phyloP scores from a whole-genome alignment of 2,329 filamentous ascomycete species.

The Plectosphaerella sp. region DNA sequence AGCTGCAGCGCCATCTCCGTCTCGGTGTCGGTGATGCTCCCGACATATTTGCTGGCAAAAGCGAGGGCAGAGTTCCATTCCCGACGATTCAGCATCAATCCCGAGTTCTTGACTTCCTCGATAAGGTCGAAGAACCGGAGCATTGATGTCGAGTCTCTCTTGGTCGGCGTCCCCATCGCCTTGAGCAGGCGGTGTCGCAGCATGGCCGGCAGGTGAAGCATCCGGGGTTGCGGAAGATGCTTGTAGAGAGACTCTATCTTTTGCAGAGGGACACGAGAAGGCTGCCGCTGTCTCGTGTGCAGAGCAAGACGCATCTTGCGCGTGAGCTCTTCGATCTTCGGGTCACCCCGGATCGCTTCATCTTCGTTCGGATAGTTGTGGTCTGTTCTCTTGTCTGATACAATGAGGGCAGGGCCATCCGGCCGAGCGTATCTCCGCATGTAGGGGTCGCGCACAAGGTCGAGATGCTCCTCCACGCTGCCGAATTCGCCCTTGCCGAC shows the following conservation, averaged over 20 bases:
- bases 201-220: conserved; percentile 41
- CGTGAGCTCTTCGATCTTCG: conserved; percentile 29
- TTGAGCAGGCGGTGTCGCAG: conserved; percentile 62
- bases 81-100: conserved; percentile 58
- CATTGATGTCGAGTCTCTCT: conserved; percentile 59
- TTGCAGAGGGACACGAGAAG: conserved; percentile 32
- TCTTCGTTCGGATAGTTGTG: conserved; percentile 37
- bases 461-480: conserved; percentile 48
- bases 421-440: conserved; percentile 48
- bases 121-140: conserved; percentile 78
- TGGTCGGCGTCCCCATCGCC: conserved; percentile 60
- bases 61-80: conserved; percentile 86
- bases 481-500: conserved; percentile 45
- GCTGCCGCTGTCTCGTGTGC: conserved; percentile 34
- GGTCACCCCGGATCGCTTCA: conserved; percentile 29
- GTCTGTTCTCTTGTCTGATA: conserved; percentile 49
- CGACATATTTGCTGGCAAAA: conserved; percentile 70
- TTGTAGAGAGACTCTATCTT: conserved; percentile 45
- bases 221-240: conserved; percentile 46
- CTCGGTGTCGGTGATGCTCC: conserved; percentile 51
- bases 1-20: conserved; percentile 66
- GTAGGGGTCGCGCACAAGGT: conserved; percentile 48
- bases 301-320: conserved; percentile 36
- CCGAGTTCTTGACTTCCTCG: conserved; percentile 74
- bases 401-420: conserved; percentile 40